These are phyloP conservation scores for Talaromyces proteolyticus DNA, from an alignment of 495 filamentous ascomycete species.

Conservation along the genomic window DNA sequence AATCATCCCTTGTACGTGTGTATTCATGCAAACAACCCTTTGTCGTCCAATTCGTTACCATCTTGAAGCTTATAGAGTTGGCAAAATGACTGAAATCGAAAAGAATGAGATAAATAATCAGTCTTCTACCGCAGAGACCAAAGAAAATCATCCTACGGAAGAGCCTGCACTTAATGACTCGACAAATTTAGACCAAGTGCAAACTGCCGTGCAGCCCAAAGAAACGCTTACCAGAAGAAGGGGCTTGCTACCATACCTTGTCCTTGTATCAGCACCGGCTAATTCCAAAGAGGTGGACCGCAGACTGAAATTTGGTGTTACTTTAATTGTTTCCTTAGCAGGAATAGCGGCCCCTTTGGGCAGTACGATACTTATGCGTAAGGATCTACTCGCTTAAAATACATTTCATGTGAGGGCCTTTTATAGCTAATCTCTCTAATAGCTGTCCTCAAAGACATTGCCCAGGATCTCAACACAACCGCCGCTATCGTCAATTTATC, in stretches of 20 bases:
- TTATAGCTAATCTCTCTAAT: not conserved
- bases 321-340: slow-evolving; percentile 58
- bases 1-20: too few relatives aligned
- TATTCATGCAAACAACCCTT: too few relatives aligned
- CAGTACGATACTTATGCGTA: slow-evolving; percentile 65
- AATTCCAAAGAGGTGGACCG: not conserved
- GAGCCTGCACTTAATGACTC: too few relatives aligned
- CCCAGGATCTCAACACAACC: slow-evolving; percentile 43
- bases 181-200: not conserved
- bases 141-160: too few relatives aligned
- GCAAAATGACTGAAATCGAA: too few relatives aligned
- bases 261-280: not conserved
- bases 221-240: not conserved
- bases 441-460: not conserved
- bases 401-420: not conserved
- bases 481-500: slow-evolving; percentile 63
- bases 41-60: too few relatives aligned
- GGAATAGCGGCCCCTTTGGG: slow-evolving; percentile 67
- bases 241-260: not conserved
- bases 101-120: too few relatives aligned
- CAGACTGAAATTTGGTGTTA: slow-evolving; percentile 69
- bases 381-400: slow-evolving; percentile 14
- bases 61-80: too few relatives aligned
- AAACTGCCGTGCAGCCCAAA: not conserved
- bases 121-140: too few relatives aligned